Percentiles rank a stretch among this genome's conserved stretches.
These are phyloP conservation scores for Cladosporium sp. DNA, from an alignment of 2,329 filamentous ascomycete genomes.

Conservation along the genomic window DNA sequence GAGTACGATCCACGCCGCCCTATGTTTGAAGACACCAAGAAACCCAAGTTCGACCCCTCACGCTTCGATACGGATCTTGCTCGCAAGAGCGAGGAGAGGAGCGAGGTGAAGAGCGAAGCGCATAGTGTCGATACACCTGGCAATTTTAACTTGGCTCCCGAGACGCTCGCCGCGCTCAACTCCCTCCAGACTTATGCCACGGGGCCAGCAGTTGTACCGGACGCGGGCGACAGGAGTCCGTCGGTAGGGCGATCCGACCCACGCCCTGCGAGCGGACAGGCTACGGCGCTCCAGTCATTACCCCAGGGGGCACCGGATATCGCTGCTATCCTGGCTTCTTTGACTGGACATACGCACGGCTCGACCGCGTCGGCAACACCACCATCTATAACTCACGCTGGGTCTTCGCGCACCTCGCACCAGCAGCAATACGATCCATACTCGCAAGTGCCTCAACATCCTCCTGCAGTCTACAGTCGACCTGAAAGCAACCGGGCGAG, in stretches of 20 bases:
- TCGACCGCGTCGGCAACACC: constrained; percentile 13
- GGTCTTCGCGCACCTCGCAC: constrained; percentile 15
- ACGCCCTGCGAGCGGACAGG: not conserved
- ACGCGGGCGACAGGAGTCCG: constrained; percentile 15
- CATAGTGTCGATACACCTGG: not conserved
- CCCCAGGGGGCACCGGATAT: constrained; percentile 22
- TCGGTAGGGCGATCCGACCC: constrained; percentile 18
- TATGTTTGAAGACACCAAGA: constrained; percentile 18
- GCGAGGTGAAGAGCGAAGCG: not conserved
- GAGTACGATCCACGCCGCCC: constrained; percentile 48
- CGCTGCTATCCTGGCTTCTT: constrained; percentile 27
- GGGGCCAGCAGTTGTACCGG: not conserved
- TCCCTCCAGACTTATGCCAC: constrained; percentile 8
- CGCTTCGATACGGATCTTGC: constrained; percentile 30
- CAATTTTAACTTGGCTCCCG: constrained; percentile 18
- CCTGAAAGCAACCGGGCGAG: constrained; percentile 15
- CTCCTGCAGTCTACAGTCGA: constrained; percentile 6
- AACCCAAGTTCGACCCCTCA: constrained; percentile 20
- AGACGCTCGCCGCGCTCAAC: constrained; percentile 24
- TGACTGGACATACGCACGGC: not conserved
- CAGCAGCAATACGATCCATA: constrained; percentile 12
- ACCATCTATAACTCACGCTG: constrained; percentile 14
- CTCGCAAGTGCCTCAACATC: not conserved
- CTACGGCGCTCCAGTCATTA: not conserved
- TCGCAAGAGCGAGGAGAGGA: constrained; percentile 17